Evolutionary conservation across 306 rosid species (phyloP), one percentile per base, ranked within the genome.

Genomic region (Dalbergia cochinchinensis): DNA sequence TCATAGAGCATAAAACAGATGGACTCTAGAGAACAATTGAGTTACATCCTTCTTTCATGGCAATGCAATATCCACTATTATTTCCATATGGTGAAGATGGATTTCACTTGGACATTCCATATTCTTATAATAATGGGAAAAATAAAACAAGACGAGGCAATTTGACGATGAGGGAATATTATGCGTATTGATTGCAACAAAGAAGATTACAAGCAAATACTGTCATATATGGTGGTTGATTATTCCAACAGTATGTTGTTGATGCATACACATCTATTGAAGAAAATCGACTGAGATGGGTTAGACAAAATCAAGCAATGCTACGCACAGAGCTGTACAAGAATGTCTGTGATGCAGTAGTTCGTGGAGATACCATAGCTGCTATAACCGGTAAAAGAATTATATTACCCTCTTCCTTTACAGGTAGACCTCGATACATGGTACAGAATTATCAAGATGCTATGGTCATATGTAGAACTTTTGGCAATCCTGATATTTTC

Each of bases 381-480:
- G 65, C 65, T 2, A 22, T 51, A 2, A 33, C 16, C 0, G 63
- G 76, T 0, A 71, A 53, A 35, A 31, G 63, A 50, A 70, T 35
- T 4, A 47, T 71, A 33, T 71, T 71, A 16, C 77, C 77, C 0
- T 55, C 65, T n/a, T 71, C 64, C 8, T 54, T 71, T 16, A 55
- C 50, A 16, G 37, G 77, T 6, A 18, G 51, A 11, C 76, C 22
- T 0, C 37, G 65, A 53, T 71, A 71, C 33, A 71, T 71, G 77
- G 44, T 63, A 5, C 65, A 71, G 11, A 71, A 71, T 34, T 71
- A 54, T 54, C 77, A 71, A 54, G 77, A 71, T 4, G 77, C 51
- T 1, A 71, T 71, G 77, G 53, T 53, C 33, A 55, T 53, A 9
- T 71, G 13, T 45, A 45, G 9, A 7, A 15, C 13, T 9, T 54